A percentile compares a stretch with the other conserved stretches of the same genome.
Conservation (phyloP, 352 stramenopile species). For the Pythium sp. region DNA sequence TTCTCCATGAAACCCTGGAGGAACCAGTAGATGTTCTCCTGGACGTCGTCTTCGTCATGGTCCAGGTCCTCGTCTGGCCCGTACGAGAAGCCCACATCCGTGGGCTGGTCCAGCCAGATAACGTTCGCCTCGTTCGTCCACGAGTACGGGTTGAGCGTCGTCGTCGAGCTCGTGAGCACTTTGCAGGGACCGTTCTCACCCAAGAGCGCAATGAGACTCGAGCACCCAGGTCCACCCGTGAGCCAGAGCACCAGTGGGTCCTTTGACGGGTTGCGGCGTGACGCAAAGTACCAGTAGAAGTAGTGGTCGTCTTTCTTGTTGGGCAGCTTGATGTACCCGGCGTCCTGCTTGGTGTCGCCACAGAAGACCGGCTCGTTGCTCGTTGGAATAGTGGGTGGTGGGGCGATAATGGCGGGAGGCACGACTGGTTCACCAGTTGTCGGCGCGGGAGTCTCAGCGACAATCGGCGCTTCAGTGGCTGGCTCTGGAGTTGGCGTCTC, state of each 20-base stretch:
- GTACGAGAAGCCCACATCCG: conserved; percentile 36
- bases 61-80: conserved; percentile 21
- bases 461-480: not conserved
- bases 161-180: conserved; percentile 22
- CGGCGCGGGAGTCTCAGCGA: not conserved
- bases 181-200: conserved; percentile 35
- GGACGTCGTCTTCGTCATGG: conserved; percentile 34
- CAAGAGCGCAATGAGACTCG: conserved; percentile 33
- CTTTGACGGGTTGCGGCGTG: conserved; percentile 15
- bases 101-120: conserved; percentile 41
- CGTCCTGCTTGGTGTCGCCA: conserved; percentile 20
- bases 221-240: conserved; percentile 35
- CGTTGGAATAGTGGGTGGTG: not conserved
- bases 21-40: conserved; percentile 39
- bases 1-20: conserved; percentile 33
- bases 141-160: conserved; percentile 28
- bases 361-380: conserved; percentile 16
- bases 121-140: conserved; percentile 43
- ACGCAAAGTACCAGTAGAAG: conserved; percentile 50
- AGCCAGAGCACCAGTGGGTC: conserved; percentile 38
- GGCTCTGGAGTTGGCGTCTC: not conserved
- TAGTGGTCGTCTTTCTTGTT: conserved; percentile 45
- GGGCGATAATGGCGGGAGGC: not conserved
- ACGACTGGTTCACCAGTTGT: not conserved
- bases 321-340: conserved; percentile 33